Evolutionary conservation across 306 rosid species (phyloP).

Genomic region (Herpetospermum pedunculosum): DNA sequence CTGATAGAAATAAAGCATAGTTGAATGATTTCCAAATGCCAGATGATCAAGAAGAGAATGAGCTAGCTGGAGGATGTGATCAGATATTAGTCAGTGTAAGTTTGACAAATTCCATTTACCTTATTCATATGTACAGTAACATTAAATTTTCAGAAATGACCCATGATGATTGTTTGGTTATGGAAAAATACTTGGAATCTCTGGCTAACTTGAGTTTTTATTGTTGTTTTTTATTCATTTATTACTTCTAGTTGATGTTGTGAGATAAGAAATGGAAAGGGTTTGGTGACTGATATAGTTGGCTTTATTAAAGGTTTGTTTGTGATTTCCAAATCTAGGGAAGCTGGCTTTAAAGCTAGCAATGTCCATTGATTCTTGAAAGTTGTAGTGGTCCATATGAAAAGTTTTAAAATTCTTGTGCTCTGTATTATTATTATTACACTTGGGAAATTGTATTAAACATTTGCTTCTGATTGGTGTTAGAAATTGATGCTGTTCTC

Average conservation of each 20-base stretch:
- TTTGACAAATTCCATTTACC: neutral
- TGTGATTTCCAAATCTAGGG: neutral
- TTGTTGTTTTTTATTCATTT: neutral
- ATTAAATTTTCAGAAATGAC: neutral
- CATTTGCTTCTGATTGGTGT: neutral
- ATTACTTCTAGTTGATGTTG: neutral
- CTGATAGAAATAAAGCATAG: neutral
- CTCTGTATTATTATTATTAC: neutral
- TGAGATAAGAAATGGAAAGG: neutral
- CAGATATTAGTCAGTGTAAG: neutral
- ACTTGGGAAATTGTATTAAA: neutral
- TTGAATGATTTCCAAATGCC: neutral
- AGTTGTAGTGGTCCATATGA: neutral
- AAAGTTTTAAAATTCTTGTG: neutral
- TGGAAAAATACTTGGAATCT: neutral
- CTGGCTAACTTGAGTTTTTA: neutral
- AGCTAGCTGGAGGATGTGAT: constrained; percentile 1
- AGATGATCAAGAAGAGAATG: neutral
- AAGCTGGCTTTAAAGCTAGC: neutral
- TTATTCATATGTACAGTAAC: neutral
- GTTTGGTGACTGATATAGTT: neutral
- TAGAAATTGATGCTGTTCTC: neutral
- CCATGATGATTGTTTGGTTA: neutral
- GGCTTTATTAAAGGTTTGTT: neutral
- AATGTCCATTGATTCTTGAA: neutral